Evolutionary conservation across 129 eudicot species (phyloP).

Genomic region (Arctium minus): DNA sequence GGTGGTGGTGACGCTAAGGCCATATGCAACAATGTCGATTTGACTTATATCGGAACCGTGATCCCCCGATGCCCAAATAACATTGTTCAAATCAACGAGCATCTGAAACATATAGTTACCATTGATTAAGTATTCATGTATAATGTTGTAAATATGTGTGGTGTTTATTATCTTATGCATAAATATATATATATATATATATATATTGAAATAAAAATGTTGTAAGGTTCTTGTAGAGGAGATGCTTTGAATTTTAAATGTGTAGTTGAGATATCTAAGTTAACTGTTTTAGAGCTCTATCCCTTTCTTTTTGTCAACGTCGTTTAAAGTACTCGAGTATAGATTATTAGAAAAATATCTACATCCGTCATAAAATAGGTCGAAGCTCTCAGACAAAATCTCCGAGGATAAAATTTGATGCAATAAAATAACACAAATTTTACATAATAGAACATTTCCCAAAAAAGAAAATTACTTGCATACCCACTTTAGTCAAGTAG

Average conservation of each 20-base stretch:
- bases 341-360: no score
- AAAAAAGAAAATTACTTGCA: no score
- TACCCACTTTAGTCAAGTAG: no score
- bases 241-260: not conserved
- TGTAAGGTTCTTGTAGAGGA: not conserved
- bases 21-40: slow-evolving; percentile 51
- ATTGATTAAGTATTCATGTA: not conserved
- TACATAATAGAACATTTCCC: no score
- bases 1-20: slow-evolving; percentile 38
- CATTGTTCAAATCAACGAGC: not conserved
- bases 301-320: no score
- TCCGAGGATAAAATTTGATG: no score
- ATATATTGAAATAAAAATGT: not conserved
- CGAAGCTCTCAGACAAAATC: not conserved
- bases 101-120: not conserved
- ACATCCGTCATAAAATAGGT: no score
- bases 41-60: slow-evolving; percentile 28
- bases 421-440: no score
- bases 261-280: not conserved
- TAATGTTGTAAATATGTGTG: not conserved
- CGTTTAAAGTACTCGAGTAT: no score
- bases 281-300: no score
- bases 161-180: not conserved
- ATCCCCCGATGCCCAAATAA: slow-evolving; percentile 48
- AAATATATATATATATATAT: not conserved